Base-by-base conservation (phyloP, 2,329 filamentous ascomycete species). In the Xylariaceae sp. region DNA sequence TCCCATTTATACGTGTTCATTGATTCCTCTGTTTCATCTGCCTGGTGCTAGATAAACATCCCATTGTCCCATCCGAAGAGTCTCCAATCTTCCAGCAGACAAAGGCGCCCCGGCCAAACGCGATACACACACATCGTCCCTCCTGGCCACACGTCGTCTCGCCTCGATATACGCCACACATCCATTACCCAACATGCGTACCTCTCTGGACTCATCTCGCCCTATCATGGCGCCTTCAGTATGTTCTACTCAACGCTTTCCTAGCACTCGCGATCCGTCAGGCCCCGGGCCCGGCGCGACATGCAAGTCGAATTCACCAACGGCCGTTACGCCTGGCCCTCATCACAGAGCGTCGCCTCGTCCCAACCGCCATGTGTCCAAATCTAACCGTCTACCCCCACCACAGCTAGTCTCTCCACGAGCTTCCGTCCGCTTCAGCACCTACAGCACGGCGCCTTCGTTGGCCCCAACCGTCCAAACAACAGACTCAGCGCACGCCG, bases 211-310 rank as follows among this genome's bases (percentile, higher is more conserved):
- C 52, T 84, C 80, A 42, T 75, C 79, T 50, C 79, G 80, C 67
- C 80, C 80, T 63, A 84, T 84, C 68, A 83, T 84, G 80, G 79
- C 79, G 55, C 77, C 80, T 45, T 83, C 80, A 65, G 80, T 84
- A 80, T 51, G 80, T 80, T 57, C 47, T 46, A 44, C 58, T 59
- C 53, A 56, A 21, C 22, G 21, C 12, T 43, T 29, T 16, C 29
- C 42, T 51, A 42, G 34, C 42, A 45, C 37, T 18, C 36, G 55
- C 47, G 49, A 34, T 49, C 41, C 47, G 44, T 32, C 45, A 4
- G 21, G 41, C 18, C 22, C 41, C 19, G n/a, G 29, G 36, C 40
- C 30, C 8, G 22, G 8, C 10, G 16, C 39, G 40, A 18, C 37
- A 44, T 32, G 29, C 30, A 30, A 21, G 2, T 43, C 29, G 39